Evolutionary conservation across 306 rosid genomes (phyloP).

Genomic region (Casuarina equisetifolia): DNA sequence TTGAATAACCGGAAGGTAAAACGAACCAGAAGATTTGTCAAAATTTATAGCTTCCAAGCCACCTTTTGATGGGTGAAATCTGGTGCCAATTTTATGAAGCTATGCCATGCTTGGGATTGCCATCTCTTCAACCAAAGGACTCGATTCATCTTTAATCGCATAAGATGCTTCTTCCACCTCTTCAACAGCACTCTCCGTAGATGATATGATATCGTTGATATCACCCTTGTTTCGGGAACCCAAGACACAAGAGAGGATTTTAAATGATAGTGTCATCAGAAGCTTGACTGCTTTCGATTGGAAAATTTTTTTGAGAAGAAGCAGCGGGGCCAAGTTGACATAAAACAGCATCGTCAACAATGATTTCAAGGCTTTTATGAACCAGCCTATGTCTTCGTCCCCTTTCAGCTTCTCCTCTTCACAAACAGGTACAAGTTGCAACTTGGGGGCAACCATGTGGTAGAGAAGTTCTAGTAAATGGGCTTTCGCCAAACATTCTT

Average conservation of each 20-base stretch:
- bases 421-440: too few relatives aligned
- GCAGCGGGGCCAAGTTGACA: too few relatives aligned
- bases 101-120: slow-evolving; percentile 9
- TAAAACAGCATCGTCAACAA: too few relatives aligned
- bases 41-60: slow-evolving; percentile 7
- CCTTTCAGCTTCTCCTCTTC: too few relatives aligned
- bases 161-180: background rate
- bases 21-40: background rate
- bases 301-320: too few relatives aligned
- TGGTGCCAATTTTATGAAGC: background rate
- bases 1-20: slow-evolving; percentile 1
- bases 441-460: too few relatives aligned
- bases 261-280: background rate
- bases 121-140: background rate
- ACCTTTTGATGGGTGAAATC: slow-evolving; percentile 1
- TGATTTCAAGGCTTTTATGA: too few relatives aligned
- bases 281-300: background rate
- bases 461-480: too few relatives aligned
- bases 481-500: too few relatives aligned
- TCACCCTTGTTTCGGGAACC: background rate
- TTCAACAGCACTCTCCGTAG: background rate
- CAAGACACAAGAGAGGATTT: background rate
- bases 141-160: background rate
- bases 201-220: background rate
- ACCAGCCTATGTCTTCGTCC: too few relatives aligned